phyloP scores from a whole-genome alignment of 805 yeast species.

The Zygosaccharomyces lentus region DNA sequence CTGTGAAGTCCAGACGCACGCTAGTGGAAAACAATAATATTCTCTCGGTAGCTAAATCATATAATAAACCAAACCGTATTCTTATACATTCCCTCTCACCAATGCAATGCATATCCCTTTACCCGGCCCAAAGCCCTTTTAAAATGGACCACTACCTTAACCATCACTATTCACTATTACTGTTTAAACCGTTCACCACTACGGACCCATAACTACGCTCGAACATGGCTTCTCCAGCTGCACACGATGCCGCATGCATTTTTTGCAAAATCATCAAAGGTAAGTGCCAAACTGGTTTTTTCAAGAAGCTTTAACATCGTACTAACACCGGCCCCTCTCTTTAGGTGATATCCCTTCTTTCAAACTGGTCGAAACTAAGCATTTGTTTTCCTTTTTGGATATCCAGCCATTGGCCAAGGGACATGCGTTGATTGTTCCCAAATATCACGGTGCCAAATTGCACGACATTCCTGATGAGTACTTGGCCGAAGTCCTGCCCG shows the following conservation, averaged over 20 bases:
- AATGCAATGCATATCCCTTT: background rate
- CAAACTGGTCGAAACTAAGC: constrained; percentile 82
- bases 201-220: background rate
- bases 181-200: background rate
- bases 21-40: no score
- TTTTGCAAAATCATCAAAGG: constrained; percentile 92
- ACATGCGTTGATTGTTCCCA: constrained; percentile 87
- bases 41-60: no score
- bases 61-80: no score
- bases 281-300: constrained; percentile 29
- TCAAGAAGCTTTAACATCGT: background rate
- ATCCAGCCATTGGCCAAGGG: constrained; percentile 90
- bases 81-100: background rate
- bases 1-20: no score
- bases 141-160: background rate
- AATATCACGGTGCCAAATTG: constrained; percentile 86
- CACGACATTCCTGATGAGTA: constrained; percentile 93
- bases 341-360: constrained; percentile 90
- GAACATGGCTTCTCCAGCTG: constrained; percentile 13
- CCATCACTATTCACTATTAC: background rate
- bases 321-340: constrained; percentile 8
- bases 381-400: constrained; percentile 80
- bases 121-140: background rate
- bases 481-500: constrained; percentile 79
- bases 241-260: constrained; percentile 62